phyloP scores from a whole-genome alignment of 768 basidiomycete species.

The Lactarius tabidus region DNA sequence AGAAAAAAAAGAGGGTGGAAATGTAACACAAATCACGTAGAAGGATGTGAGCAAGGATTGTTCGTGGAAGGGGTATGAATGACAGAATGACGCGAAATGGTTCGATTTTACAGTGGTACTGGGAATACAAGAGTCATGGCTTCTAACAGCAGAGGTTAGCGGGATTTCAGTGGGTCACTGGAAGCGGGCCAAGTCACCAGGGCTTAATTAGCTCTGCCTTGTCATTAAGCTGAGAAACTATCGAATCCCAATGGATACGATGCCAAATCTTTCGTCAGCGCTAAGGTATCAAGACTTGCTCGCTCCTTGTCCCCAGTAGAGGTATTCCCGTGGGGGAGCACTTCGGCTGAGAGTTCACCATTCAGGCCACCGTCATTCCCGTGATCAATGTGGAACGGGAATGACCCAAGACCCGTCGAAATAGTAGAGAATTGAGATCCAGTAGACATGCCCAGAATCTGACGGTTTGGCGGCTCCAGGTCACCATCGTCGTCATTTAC shows the following conservation, averaged over 20 bases:
- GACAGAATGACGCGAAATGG: not conserved
- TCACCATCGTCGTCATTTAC: slow-evolving; percentile 19
- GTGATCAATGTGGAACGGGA: slow-evolving; percentile 83
- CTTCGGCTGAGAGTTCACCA: not conserved
- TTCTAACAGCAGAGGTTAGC: not conserved
- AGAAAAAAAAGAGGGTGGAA: not conserved
- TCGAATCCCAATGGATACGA: slow-evolving; percentile 78
- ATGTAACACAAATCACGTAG: not conserved
- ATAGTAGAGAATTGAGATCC: slow-evolving; percentile 73
- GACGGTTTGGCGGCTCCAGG: slow-evolving; percentile 51
- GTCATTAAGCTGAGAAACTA: slow-evolving; percentile 11
- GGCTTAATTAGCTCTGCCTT: slow-evolving; percentile 5
- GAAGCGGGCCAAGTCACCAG: not conserved
- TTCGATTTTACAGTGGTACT: slow-evolving; percentile 14
- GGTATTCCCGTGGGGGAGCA: not conserved
- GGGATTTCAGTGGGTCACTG: not conserved
- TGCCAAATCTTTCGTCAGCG: slow-evolving; percentile 75
- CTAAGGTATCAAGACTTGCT: slow-evolving; percentile 82
- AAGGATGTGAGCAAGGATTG: not conserved
- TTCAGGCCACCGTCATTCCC: slow-evolving; percentile 35
- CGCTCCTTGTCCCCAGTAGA: slow-evolving; percentile 46
- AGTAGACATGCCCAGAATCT: slow-evolving; percentile 65
- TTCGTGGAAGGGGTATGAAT: not conserved
- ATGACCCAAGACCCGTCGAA: slow-evolving; percentile 77
- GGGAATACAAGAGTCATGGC: slow-evolving; percentile 10